phyloP scores from a whole-genome alignment of 345 rosid species.

The Chamaenerion angustifolium region DNA sequence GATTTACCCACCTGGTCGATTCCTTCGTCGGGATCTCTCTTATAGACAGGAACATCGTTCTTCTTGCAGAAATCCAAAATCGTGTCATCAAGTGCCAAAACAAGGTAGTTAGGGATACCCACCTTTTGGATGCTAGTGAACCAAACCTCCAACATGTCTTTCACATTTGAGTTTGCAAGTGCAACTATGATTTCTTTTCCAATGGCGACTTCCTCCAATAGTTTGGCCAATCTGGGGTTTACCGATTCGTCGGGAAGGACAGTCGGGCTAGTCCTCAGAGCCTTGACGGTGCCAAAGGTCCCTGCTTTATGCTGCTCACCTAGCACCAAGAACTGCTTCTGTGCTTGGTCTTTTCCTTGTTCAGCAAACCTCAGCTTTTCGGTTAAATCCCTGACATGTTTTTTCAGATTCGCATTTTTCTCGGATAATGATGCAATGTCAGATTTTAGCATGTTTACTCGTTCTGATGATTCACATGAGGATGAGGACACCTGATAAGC shows the following conservation, averaged over 20 bases:
- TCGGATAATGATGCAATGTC: slow-evolving; percentile 3
- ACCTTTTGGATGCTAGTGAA: slow-evolving; percentile 54
- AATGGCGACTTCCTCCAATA: slow-evolving; percentile 45
- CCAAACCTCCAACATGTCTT: slow-evolving; percentile 57
- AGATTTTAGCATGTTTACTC: too few relatives aligned
- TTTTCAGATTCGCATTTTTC: slow-evolving; percentile 25
- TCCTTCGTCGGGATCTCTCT: slow-evolving; percentile 55
- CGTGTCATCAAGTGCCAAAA: slow-evolving; percentile 57
- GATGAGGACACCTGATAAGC: too few relatives aligned
- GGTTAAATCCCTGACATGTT: slow-evolving; percentile 20
- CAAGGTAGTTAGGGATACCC: slow-evolving; percentile 53
- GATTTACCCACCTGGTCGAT: slow-evolving; percentile 48
- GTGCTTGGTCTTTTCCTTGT: slow-evolving; percentile 29
- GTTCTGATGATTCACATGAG: too few relatives aligned
- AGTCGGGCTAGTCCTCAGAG: slow-evolving; percentile 25
- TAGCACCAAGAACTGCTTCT: slow-evolving; percentile 23
- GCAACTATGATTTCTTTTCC: slow-evolving; percentile 60
- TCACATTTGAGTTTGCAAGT: slow-evolving; percentile 67
- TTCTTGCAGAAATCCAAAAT: slow-evolving; percentile 49
- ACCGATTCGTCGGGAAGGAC: slow-evolving; percentile 29
- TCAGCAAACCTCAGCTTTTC: slow-evolving; percentile 25
- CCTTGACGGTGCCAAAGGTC: slow-evolving; percentile 31
- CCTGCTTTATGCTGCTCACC: slow-evolving; percentile 31
- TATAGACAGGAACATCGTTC: slow-evolving; percentile 54
- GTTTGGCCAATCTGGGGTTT: slow-evolving; percentile 48